Conservation (phyloP, 2,329 filamentous ascomycete genomes). For the Penicillium sp. region DNA sequence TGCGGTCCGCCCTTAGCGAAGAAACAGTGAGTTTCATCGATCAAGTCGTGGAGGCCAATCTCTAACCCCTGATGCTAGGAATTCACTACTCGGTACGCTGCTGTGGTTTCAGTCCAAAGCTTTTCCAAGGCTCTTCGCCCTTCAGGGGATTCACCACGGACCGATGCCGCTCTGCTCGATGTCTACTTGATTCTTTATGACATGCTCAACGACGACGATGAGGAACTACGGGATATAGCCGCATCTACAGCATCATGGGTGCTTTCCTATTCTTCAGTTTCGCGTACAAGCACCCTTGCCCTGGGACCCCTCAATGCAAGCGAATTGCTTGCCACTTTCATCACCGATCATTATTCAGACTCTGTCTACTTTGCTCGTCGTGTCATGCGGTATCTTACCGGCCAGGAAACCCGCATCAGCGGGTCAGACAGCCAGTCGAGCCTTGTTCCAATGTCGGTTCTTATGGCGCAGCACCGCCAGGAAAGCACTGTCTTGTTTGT, state of each 20-base stretch:
- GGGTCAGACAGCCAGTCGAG: slow-evolving; percentile 16
- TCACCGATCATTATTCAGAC: slow-evolving; percentile 37
- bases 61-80: slow-evolving; percentile 28
- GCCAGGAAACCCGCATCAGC: slow-evolving; percentile 31
- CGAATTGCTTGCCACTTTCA: slow-evolving; percentile 40
- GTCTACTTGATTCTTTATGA: slow-evolving; percentile 71
- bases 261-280: slow-evolving; percentile 37
- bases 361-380: slow-evolving; percentile 38
- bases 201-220: slow-evolving; percentile 84
- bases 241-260: slow-evolving; percentile 44
- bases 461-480: slow-evolving; percentile 38
- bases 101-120: slow-evolving; percentile 36
- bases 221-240: slow-evolving; percentile 74
- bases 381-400: slow-evolving; percentile 44
- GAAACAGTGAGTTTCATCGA: slow-evolving; percentile 40
- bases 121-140: slow-evolving; percentile 48
- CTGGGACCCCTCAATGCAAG: slow-evolving; percentile 55
- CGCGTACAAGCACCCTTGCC: slow-evolving; percentile 31
- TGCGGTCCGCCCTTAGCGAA: slow-evolving; percentile 44
- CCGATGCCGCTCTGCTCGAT: slow-evolving; percentile 49
- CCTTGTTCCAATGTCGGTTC: slow-evolving; percentile 29
- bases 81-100: slow-evolving; percentile 44
- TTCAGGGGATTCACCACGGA: slow-evolving; percentile 21
- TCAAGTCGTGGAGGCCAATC: too few species aligned
- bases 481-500: slow-evolving; percentile 66